Evolutionary conservation across 176 grass and related monocot species (phyloP), one percentile per base, ranked within the genome.

Genomic region (Oryza punctata): DNA sequence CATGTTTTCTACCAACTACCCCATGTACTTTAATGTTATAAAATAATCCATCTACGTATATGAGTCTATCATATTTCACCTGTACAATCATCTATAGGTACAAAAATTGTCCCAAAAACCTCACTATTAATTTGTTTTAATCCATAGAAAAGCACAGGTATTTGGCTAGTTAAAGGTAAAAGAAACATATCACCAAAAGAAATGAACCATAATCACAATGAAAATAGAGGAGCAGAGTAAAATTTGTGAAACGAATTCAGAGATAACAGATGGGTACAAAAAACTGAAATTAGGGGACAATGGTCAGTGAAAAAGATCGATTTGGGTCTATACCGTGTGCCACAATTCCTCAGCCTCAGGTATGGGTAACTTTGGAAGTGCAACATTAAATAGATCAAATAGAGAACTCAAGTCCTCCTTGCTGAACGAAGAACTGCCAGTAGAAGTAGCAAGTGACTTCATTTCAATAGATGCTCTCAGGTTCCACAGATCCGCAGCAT

Each of bases 391-490:
- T 21, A 98, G 82, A 80, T 90, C 74, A 92, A 98, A 85, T 5
- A 92, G 60, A 78, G 82, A 85, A 72, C 70, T 70, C 82, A 93
- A 73, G 63, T 86, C 90, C 68, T 93, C 85, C 59, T 90, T 86
- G 63, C 74, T 86, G 65, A 88, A 73, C 6, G 82, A 23, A 90
- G 86, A 63, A 80, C 65, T 87, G 54, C 64, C 77, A 35, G 78
- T 70, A 61, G 82, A 73, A 64, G 88, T 87, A 37, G 70, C 86
- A 37, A 87, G 30, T 5, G 25, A 87, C 47, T 94, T 94, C 72
- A 94, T 79, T 87, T 98, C 96, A 29, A 98, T 88, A 74, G 89
- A 89, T 77, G 74, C 73, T 88, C 91, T 94, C 59, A 98, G 79
- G 26, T 26, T 49, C 93, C 96, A 98, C 25, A 98, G 71, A 60